These are phyloP conservation scores for Neofusicoccum sp. DNA, from an alignment of 2,329 filamentous ascomycete genomes.

Conservation along the genomic window DNA sequence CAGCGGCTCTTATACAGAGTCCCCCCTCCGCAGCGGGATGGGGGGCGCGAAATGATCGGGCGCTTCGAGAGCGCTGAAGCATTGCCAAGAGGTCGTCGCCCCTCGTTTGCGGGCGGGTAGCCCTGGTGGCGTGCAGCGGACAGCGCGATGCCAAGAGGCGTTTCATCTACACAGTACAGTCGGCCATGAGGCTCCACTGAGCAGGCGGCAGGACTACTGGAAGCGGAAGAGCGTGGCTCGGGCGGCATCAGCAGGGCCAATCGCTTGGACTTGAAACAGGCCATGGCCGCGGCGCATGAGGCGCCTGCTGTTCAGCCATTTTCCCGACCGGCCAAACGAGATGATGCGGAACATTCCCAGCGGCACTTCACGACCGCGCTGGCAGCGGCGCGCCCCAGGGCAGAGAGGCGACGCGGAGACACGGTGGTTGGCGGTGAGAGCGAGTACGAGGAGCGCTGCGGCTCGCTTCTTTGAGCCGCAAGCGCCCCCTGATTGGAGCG, in stretches of 20 bases:
- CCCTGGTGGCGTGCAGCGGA: not conserved
- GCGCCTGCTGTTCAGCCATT: slow-evolving; percentile 3
- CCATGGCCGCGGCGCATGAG: not conserved
- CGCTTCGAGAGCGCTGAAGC: not conserved
- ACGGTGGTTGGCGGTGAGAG: not conserved
- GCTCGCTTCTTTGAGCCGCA: slow-evolving; percentile 7
- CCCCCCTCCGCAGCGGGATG: not conserved
- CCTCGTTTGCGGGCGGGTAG: not conserved
- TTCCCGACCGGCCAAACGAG: slow-evolving; percentile 12
- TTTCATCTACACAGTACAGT: slow-evolving; percentile 9
- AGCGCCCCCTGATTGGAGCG: not conserved
- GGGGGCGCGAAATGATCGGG: not conserved
- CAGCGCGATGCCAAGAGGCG: slow-evolving; percentile 7
- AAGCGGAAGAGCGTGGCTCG: not conserved
- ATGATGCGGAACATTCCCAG: slow-evolving; percentile 9
- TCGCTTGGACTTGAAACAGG: slow-evolving; percentile 16
- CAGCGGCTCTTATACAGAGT: slow-evolving; percentile 1
- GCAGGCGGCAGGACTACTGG: not conserved
- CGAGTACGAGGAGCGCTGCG: not conserved
- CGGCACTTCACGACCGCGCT: not conserved
- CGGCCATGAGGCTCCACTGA: slow-evolving; percentile 1
- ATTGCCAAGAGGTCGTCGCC: not conserved
- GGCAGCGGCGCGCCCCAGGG: not conserved
- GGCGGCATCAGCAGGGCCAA: slow-evolving; percentile 12
- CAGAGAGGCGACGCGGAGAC: not conserved